Percentiles rank a stretch among this genome's conserved stretches.
These are phyloP conservation scores for Neospermospora avenae DNA, from an alignment of 2,329 filamentous ascomycete species.

Conservation along the genomic window DNA sequence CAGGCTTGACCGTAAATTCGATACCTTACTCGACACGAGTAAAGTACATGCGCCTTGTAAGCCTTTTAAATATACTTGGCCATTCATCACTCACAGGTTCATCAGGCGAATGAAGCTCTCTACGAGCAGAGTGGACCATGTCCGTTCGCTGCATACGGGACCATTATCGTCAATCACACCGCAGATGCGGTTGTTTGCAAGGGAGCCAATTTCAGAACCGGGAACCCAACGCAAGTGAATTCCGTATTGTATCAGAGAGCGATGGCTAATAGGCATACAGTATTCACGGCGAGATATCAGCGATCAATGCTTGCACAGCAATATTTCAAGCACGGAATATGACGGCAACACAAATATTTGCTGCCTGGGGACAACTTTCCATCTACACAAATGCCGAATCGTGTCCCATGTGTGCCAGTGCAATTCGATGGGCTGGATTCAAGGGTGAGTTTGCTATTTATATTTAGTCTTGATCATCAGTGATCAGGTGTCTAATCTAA, in stretches of 20 bases:
- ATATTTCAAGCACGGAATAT: slow-evolving; percentile 41
- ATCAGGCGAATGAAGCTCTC: slow-evolving; percentile 43
- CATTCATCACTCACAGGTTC: not conserved
- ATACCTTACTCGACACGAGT: slow-evolving; percentile 13
- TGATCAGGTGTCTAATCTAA: not conserved
- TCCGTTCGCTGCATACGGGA: slow-evolving; percentile 50
- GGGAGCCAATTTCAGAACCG: slow-evolving; percentile 17
- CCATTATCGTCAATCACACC: slow-evolving; percentile 55
- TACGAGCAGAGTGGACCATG: slow-evolving; percentile 43
- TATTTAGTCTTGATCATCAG: not conserved
- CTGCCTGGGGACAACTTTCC: slow-evolving; percentile 40
- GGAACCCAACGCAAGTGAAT: slow-evolving; percentile 10
- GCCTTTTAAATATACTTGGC: not conserved
- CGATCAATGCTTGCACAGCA: slow-evolving; percentile 49
- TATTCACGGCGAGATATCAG: slow-evolving; percentile 52
- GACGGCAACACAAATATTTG: slow-evolving; percentile 32
- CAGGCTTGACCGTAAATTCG: slow-evolving; percentile 13
- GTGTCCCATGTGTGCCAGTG: slow-evolving; percentile 55
- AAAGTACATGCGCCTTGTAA: slow-evolving; percentile 16
- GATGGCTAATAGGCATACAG: not conserved
- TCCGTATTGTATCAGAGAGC: not conserved
- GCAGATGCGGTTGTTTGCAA: slow-evolving; percentile 17
- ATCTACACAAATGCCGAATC: slow-evolving; percentile 53
- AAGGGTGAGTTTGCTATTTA: too few relatives aligned
- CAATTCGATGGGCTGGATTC: slow-evolving; percentile 54